Evolutionary conservation across 2,329 filamentous ascomycete species (phyloP).

Genomic region (Bisporella sp.): DNA sequence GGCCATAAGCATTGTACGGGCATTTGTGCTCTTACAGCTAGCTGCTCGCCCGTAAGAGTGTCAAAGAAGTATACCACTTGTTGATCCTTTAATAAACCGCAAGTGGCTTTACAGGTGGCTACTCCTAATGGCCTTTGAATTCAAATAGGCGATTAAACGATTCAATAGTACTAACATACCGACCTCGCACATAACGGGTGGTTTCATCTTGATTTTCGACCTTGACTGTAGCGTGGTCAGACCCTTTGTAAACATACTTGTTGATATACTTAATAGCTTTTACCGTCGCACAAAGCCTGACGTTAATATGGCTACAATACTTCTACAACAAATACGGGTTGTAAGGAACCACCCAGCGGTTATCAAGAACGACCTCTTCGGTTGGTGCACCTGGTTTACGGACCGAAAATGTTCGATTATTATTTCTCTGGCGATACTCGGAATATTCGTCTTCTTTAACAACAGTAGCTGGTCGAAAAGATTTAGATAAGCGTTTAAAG

Average conservation of each 20-base stretch:
- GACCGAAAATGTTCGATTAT: not conserved
- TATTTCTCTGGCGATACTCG: not conserved
- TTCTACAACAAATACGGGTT: not conserved
- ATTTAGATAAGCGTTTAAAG: not conserved
- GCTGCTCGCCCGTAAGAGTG: not conserved
- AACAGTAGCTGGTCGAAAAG: too few relatives aligned
- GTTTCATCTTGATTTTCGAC: conserved; percentile 4
- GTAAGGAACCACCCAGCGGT: not conserved
- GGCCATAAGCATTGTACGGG: conserved; percentile 3
- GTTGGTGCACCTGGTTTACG: not conserved
- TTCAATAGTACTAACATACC: conserved; percentile 7
- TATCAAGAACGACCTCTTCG: not conserved
- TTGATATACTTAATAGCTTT: conserved; percentile 10
- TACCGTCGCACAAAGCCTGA: conserved; percentile 6
- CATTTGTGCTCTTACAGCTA: not conserved
- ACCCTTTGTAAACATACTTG: conserved; percentile 12
- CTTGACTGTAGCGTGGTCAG: not conserved
- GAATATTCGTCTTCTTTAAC: not conserved
- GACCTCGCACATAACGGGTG: conserved; percentile 4
- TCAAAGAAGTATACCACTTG: conserved; percentile 8
- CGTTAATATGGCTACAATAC: not conserved
- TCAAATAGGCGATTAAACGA: conserved; percentile 6
- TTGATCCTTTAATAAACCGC: conserved; percentile 1
- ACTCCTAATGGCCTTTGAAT: conserved; percentile 5
- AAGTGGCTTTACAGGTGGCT: conserved; percentile 4